Conservation (phyloP, 208 protist species). For the Trypanosoma platydactyli region DNA sequence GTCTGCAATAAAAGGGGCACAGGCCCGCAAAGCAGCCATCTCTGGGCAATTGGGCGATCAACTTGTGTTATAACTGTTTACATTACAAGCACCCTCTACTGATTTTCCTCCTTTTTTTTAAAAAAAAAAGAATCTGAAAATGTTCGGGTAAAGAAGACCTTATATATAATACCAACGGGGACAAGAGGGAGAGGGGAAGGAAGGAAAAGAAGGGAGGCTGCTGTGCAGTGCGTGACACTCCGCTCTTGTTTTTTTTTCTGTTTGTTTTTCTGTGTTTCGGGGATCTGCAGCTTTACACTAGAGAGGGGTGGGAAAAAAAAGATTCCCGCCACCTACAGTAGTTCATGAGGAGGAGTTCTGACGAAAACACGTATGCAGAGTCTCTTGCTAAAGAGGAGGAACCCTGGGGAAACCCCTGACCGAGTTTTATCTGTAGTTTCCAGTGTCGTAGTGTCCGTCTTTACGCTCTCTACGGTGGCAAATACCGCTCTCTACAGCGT, state of each 20-base stretch:
- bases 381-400: not conserved
- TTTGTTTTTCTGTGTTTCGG: slow-evolving; percentile 7
- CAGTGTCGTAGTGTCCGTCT: not conserved
- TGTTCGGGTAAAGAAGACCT: too few species aligned
- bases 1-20: slow-evolving; percentile 43
- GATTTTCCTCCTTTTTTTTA: not conserved
- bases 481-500: slow-evolving; percentile 1
- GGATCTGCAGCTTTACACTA: too few species aligned
- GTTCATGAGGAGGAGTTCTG: not conserved
- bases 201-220: not conserved
- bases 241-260: slow-evolving; percentile 1
- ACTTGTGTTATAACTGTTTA: not conserved
- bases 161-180: not conserved
- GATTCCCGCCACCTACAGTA: not conserved
- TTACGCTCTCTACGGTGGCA: not conserved
- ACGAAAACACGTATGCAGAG: not conserved
- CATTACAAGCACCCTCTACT: not conserved
- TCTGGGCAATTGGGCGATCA: slow-evolving; percentile 45
- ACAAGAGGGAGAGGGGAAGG: not conserved
- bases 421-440: not conserved
- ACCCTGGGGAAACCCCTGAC: not conserved
- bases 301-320: not conserved
- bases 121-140: too few species aligned
- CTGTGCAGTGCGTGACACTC: not conserved
- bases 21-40: slow-evolving; percentile 44